Evolutionary conservation across 75 land plant genomes (phyloP).

Genomic region (Larix kaempferi): DNA sequence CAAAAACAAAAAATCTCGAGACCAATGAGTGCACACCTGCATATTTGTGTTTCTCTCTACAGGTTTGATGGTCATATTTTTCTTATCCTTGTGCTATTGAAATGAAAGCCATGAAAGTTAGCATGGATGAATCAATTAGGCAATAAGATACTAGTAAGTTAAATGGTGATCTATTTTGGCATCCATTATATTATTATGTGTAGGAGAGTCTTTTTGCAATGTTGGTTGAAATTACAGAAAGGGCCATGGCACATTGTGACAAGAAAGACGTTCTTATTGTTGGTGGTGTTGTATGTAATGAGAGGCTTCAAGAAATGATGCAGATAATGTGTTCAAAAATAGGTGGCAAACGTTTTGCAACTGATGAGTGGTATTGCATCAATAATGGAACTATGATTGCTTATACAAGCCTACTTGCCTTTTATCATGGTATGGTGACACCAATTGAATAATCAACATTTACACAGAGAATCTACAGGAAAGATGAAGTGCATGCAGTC

Average conservation of each 20-base stretch:
- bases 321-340: constrained; percentile 84
- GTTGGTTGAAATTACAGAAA: constrained; percentile 96
- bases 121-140: neutral
- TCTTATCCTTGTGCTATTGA: neutral
- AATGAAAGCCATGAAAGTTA: neutral
- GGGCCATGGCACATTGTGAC: constrained; percentile 99
- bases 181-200: neutral
- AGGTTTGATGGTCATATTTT: constrained; percentile 40
- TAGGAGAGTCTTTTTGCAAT: constrained; percentile 96
- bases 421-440: constrained; percentile 68
- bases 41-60: constrained; percentile 91
- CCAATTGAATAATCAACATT: constrained; percentile 82
- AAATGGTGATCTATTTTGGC: neutral
- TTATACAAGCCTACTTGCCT: constrained; percentile 91
- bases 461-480: constrained; percentile 90
- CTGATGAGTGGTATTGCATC: constrained; percentile 92
- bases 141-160: neutral
- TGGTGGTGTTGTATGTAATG: constrained; percentile 97
- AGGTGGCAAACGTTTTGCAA: constrained; percentile 80
- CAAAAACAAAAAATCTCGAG: constrained; percentile 70
- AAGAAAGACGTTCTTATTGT: constrained; percentile 91
- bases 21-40: constrained; percentile 92
- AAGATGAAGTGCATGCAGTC: constrained; percentile 90
- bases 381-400: constrained; percentile 99
- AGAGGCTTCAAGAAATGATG: constrained; percentile 96